Conservation (phyloP, 2,329 filamentous ascomycete species). For the Colletotrichum lindemuthianum region DNA sequence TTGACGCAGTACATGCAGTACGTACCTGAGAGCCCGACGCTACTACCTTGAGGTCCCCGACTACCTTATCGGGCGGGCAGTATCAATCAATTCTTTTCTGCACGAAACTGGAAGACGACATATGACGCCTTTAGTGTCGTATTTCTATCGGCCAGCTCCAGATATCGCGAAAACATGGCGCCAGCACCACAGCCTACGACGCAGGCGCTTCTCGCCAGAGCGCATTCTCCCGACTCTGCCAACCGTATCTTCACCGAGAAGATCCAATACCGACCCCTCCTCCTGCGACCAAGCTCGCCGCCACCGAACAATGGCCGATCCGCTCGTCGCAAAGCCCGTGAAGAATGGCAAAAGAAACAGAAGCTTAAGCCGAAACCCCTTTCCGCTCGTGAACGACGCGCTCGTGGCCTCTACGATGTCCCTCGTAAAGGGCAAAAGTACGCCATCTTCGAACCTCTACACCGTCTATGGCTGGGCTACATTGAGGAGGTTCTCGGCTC, state of each 20-base stretch:
- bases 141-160: too few relatives aligned
- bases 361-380: constrained; percentile 72
- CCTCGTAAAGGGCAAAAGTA: constrained; percentile 76
- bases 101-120: background rate
- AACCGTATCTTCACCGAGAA: constrained; percentile 82
- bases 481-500: constrained; percentile 81
- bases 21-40: too few relatives aligned
- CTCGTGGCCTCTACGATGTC: constrained; percentile 78
- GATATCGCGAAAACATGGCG: constrained; percentile 44
- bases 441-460: constrained; percentile 78
- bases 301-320: constrained; percentile 67
- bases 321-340: constrained; percentile 61
- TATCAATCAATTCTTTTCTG: background rate
- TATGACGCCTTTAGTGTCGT: background rate
- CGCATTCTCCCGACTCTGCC: constrained; percentile 79
- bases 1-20: too few relatives aligned
- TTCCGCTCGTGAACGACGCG: constrained; percentile 81
- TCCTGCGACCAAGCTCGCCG: constrained; percentile 80
- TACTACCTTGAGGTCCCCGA: too few relatives aligned
- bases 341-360: constrained; percentile 56
- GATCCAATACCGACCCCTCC: constrained; percentile 83
- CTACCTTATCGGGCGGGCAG: too few relatives aligned
- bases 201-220: constrained; percentile 76
- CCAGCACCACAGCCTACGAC: constrained; percentile 55
- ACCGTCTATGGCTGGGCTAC: constrained; percentile 85